Evolutionary conservation across 768 basidiomycete species (phyloP).

Genomic region (Omphalotus guepiniiformis): DNA sequence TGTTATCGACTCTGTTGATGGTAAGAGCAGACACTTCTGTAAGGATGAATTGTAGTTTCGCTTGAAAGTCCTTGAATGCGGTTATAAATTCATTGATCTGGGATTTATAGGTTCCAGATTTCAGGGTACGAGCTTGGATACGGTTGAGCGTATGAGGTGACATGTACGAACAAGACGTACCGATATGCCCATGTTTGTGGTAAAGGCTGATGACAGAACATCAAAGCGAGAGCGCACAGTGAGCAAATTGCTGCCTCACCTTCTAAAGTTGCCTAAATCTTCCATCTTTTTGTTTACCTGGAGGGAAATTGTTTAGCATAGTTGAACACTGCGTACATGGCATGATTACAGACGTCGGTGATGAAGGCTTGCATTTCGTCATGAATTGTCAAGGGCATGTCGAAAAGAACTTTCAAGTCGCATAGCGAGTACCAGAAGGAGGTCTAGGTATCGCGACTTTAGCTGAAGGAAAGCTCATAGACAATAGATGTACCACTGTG

Average conservation of each 20-base stretch:
- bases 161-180: not conserved
- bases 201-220: conserved; percentile 2
- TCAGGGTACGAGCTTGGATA: conserved; percentile 3
- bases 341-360: not conserved
- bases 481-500: not conserved
- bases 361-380: not conserved
- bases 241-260: not conserved
- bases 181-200: conserved; percentile 9
- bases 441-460: not conserved
- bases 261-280: conserved; percentile 11
- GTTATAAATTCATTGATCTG: conserved; percentile 8
- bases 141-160: not conserved
- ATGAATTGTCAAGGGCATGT: not conserved
- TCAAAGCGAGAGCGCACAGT: not conserved
- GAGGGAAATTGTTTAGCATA: not conserved
- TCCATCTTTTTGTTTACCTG: conserved; percentile 9
- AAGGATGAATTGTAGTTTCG: conserved; percentile 8
- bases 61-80: conserved; percentile 9
- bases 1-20: conserved; percentile 4
- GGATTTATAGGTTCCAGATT: conserved; percentile 7
- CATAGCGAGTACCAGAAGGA: conserved; percentile 11
- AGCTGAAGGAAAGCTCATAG: not conserved
- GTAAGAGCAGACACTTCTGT: conserved; percentile 8
- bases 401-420: conserved; percentile 8
- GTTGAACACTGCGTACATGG: not conserved